Base-by-base conservation (phyloP, 371 early-diverging fungal species). In the Coemansia sp. region DNA sequence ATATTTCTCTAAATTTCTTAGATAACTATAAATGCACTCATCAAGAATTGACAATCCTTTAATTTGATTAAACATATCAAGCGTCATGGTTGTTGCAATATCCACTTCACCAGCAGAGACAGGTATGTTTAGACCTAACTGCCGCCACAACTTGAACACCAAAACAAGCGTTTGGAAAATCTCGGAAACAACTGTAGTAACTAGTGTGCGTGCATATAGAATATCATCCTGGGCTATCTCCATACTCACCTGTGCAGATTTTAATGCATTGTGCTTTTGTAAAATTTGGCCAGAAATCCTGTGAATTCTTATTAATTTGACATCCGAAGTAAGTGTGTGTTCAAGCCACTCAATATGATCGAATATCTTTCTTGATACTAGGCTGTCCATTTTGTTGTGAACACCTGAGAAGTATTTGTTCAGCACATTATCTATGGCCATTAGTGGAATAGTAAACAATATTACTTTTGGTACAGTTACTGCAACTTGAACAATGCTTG, bases 71-170 rank as follows among this genome's bases (percentile, higher is more conserved):
- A 60, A 47, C 14, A 66, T 31, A n/a, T 27, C 10, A 2, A 58
- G 8, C 27, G 63, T 27, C 2, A 62, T 48, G 6, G 59, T 39
- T n/a, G 26, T 61, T 7, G 31, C n/a, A 3, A 51, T 47, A n/a
- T 72, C 72, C 10, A 72, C 24, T 22, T 68, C 61, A 10, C 72
- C 72, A 0, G 72, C 27, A 0, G 59, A 51, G 0, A 61, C 21
- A 16, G 47, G 5, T 1, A 16, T 27, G 4, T 39, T 11, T 13
- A 10, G 13, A 26, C 47, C 51, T 13, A 62, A n/a, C 0, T 34
- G 53, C 24, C 45, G 48, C 55, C 61, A 58, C 1, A 68, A n/a
- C 24, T 60, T 61, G 26, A 56, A 61, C 0, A 34, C 10, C 22
- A 72, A 27, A 11, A 68, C 58, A 0, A 51, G 29, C 5, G 47